phyloP scores from a whole-genome alignment of 2,329 filamentous ascomycete genomes.

The Nakataea oryzae region DNA sequence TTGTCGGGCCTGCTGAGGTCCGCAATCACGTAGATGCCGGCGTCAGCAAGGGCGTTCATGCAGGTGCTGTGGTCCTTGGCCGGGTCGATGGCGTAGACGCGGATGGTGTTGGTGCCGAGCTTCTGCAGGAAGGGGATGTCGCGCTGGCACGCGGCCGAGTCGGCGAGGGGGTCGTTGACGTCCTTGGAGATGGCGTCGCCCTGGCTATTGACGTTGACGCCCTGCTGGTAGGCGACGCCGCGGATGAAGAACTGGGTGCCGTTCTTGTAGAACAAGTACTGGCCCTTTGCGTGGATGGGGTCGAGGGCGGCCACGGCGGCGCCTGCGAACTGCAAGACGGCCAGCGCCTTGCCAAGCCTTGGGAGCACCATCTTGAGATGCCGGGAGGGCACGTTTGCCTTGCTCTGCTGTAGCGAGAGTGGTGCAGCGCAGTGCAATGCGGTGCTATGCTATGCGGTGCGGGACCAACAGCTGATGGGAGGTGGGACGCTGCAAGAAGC shows the following conservation, averaged over 20 bases:
- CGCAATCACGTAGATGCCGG: conserved; percentile 69
- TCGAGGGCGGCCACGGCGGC: neutral
- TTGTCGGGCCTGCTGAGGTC: conserved; percentile 60
- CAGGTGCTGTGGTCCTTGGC: conserved; percentile 55
- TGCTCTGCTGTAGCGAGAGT: too few species aligned
- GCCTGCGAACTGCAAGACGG: neutral
- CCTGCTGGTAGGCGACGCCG: conserved; percentile 70
- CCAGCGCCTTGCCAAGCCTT: conserved; percentile 4
- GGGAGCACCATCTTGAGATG: neutral
- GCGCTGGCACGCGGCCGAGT: conserved; percentile 51
- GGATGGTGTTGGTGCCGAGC: conserved; percentile 64
- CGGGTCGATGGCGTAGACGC: conserved; percentile 68
- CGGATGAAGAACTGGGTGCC: conserved; percentile 47
- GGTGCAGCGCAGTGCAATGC: too few species aligned
- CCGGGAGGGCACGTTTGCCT: too few species aligned
- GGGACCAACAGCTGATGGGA: neutral
- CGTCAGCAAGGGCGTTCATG: conserved; percentile 58
- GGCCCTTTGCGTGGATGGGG: conserved; percentile 1
- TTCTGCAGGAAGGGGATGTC: conserved; percentile 59
- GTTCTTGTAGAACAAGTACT: conserved; percentile 52
- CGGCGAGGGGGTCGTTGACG: conserved; percentile 54
- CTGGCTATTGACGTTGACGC: conserved; percentile 31
- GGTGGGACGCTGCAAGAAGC: neutral
- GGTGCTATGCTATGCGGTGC: too few species aligned
- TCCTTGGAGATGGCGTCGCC: conserved; percentile 22